Conservation (phyloP, 129 eudicot species). For the Lactuca sativa region DNA sequence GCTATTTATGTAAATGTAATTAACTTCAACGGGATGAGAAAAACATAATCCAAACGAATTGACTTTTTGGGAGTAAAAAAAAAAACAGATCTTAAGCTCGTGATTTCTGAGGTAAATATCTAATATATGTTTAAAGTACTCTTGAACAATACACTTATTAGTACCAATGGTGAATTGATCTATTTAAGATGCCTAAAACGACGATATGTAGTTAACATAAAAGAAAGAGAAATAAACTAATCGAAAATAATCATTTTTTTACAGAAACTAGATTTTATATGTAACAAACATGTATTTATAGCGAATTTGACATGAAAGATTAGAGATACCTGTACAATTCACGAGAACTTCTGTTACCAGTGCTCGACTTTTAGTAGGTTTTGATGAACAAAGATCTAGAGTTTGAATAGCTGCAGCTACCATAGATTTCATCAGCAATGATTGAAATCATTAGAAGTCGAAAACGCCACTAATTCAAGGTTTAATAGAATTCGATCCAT, state of each 20-base stretch:
- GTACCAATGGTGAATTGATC: no score
- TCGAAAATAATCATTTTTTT: no score
- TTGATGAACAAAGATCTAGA: background rate
- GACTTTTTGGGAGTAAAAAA: background rate
- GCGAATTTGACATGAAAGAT: background rate
- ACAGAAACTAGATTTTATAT: background rate
- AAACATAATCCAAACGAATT: background rate
- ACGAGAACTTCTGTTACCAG: background rate
- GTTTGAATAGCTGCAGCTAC: conserved; percentile 2
- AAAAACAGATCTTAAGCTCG: background rate
- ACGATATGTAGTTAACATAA: no score
- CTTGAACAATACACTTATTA: no score
- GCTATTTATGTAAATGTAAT: no score
- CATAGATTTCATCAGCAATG: background rate
- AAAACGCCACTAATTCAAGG: background rate
- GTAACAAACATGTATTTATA: background rate
- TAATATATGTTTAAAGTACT: no score
- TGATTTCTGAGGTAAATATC: background rate
- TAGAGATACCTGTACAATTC: conserved; percentile 2
- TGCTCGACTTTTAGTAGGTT: background rate
- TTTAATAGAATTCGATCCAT: background rate
- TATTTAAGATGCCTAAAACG: no score
- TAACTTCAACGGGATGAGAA: no score
- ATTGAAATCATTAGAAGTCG: background rate
- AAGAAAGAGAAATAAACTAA: no score